Evolutionary conservation across 805 yeast genomes (phyloP).

Genomic region (Cyberlindnera bimundalis): DNA sequence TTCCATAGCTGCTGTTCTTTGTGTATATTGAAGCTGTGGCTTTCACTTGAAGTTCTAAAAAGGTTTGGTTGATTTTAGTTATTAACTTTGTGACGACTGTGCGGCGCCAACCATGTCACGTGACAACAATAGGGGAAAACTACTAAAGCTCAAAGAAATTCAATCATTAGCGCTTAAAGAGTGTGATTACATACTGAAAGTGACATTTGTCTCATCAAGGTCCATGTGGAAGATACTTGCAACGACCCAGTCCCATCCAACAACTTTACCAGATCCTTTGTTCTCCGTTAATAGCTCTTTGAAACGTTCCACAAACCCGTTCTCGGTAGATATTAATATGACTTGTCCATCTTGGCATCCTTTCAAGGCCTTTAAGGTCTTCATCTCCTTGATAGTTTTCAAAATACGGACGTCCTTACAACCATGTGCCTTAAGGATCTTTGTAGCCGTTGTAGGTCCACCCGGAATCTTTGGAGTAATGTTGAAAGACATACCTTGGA

Average conservation of each 20-base stretch:
- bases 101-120: too few relatives aligned
- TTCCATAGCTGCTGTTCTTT: not conserved
- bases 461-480: slow-evolving; percentile 59
- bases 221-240: slow-evolving; percentile 48
- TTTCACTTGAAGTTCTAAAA: too few relatives aligned
- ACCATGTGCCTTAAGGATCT: slow-evolving; percentile 63
- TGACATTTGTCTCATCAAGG: slow-evolving; percentile 13
- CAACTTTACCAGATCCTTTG: slow-evolving; percentile 27
- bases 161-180: not conserved
- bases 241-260: slow-evolving; percentile 68
- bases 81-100: too few relatives aligned
- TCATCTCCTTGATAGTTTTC: slow-evolving; percentile 28
- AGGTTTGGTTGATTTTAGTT: too few relatives aligned
- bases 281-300: slow-evolving; percentile 24
- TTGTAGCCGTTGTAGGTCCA: slow-evolving; percentile 51
- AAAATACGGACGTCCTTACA: slow-evolving; percentile 30
- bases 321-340: slow-evolving; percentile 33
- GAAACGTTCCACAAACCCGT: slow-evolving; percentile 32
- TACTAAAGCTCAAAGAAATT: not conserved
- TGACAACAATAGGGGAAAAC: too few relatives aligned
- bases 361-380: slow-evolving; percentile 19
- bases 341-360: slow-evolving; percentile 13
- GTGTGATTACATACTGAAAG: not conserved
- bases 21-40: too few relatives aligned
- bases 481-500: slow-evolving; percentile 47